Conservation (phyloP, 495 filamentous ascomycete species). For the Hypoxylon rickii region DNA sequence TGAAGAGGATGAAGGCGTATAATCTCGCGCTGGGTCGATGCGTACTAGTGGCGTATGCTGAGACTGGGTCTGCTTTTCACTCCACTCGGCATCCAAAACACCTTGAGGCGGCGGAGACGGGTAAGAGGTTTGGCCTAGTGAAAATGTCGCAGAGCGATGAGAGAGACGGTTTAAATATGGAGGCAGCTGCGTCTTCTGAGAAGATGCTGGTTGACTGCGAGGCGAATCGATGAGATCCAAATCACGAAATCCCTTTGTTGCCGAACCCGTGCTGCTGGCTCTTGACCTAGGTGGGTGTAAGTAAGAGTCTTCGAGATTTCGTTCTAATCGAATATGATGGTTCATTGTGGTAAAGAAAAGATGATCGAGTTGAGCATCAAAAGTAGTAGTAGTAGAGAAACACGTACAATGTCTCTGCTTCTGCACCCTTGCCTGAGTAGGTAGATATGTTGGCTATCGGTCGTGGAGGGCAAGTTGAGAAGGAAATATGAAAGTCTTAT, state of each 20-base stretch:
- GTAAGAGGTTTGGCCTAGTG: slow-evolving; percentile 31
- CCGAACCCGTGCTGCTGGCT: slow-evolving; percentile 42
- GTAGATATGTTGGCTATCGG: slow-evolving; percentile 11
- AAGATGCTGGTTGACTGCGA: slow-evolving; percentile 36
- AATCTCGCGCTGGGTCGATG: slow-evolving; percentile 42
- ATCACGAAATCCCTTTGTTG: slow-evolving; percentile 44
- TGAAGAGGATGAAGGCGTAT: slow-evolving; percentile 31
- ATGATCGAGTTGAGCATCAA: slow-evolving; percentile 6
- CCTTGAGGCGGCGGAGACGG: slow-evolving; percentile 32
- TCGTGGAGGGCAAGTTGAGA: slow-evolving; percentile 3
- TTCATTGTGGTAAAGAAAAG: slow-evolving; percentile 39
- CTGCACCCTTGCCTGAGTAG: slow-evolving; percentile 2
- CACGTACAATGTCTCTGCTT: slow-evolving; percentile 27
- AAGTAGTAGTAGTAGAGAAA: slow-evolving; percentile 11
- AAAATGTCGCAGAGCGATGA: slow-evolving; percentile 31
- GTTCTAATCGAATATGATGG: slow-evolving; percentile 35
- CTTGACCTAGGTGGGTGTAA: slow-evolving; percentile 52
- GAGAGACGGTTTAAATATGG: slow-evolving; percentile 29
- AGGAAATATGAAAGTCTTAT: slow-evolving; percentile 28
- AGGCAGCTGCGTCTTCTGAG: slow-evolving; percentile 34
- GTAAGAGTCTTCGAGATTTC: slow-evolving; percentile 46
- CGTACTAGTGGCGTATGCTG: slow-evolving; percentile 42
- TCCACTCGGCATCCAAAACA: slow-evolving; percentile 41
- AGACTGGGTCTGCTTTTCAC: slow-evolving; percentile 29
- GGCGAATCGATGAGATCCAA: slow-evolving; percentile 41